These are phyloP conservation scores for Cutaneotrichosporon cavernicola DNA, from an alignment of 1,284 basidiomycete species.

Conservation along the genomic window DNA sequence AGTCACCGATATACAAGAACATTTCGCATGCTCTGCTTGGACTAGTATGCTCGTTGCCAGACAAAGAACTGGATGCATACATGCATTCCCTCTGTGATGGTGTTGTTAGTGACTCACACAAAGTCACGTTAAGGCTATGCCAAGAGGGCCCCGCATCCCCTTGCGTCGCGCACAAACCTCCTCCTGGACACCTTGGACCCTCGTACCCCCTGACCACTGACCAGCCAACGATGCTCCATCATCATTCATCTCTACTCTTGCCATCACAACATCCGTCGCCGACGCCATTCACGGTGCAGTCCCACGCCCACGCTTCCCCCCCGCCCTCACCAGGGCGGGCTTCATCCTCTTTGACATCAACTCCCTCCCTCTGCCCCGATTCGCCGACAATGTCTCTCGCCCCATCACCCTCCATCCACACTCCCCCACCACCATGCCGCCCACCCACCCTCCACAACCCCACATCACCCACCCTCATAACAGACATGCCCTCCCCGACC, in stretches of 20 bases:
- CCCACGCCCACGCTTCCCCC: background rate
- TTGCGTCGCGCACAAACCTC: too few relatives aligned
- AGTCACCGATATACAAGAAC: too few relatives aligned
- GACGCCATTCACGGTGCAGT: background rate
- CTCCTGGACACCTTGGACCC: too few relatives aligned
- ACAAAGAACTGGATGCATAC: too few relatives aligned
- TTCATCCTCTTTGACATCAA: background rate
- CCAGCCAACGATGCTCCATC: background rate
- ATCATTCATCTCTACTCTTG: background rate
- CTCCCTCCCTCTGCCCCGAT: background rate
- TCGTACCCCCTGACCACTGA: too few relatives aligned
- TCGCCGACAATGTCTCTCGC: background rate
- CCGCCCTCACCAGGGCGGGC: background rate
- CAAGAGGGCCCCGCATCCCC: too few relatives aligned
- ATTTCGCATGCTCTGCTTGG: too few relatives aligned
- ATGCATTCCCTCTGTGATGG: too few relatives aligned
- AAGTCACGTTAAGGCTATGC: too few relatives aligned
- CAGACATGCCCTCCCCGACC: background rate
- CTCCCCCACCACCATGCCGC: background rate
- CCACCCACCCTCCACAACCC: background rate
- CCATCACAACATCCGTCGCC: background rate
- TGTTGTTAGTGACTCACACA: too few relatives aligned
- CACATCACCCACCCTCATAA: background rate
- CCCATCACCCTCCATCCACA: background rate
- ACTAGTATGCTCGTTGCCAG: too few relatives aligned